These are phyloP conservation scores for Metarhizium anisopliae DNA, from an alignment of 2,329 filamentous ascomycete genomes.

Conservation along the genomic window DNA sequence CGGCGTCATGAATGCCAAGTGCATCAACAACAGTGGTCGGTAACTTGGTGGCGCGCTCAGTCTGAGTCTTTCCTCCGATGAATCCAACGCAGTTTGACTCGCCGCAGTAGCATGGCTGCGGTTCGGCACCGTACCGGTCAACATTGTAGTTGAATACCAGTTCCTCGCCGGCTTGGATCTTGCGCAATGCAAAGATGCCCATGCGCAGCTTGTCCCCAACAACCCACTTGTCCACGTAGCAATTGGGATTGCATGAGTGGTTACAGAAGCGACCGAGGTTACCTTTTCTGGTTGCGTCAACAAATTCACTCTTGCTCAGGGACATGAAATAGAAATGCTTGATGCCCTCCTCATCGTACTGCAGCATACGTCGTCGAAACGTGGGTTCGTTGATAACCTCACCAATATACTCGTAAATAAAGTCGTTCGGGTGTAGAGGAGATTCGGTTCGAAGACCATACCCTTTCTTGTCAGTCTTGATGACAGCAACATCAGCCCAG, in stretches of 20 bases:
- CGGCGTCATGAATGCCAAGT: constrained; percentile 85
- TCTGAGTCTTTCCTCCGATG: constrained; percentile 96
- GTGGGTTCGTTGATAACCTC: constrained; percentile 92
- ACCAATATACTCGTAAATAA: constrained; percentile 97
- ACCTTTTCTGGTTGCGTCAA: constrained; percentile 93
- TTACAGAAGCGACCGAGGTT: constrained; percentile 97
- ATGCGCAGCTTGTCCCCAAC: constrained; percentile 95
- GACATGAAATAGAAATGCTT: constrained; percentile 99
- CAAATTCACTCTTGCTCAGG: constrained; percentile 89
- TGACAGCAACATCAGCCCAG: constrained; percentile 86
- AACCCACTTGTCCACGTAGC: constrained; percentile 99
- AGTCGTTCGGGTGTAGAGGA: constrained; percentile 72
- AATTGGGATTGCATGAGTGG: constrained; percentile 97
- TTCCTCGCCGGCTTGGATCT: constrained; percentile 82
- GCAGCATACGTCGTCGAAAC: constrained; percentile 81
- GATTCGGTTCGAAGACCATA: constrained; percentile 80
- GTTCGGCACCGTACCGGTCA: constrained; percentile 92
- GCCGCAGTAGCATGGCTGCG: constrained; percentile 92
- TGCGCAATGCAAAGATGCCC: constrained; percentile 91
- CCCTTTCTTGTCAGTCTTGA: constrained; percentile 97
- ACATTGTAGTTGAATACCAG: constrained; percentile 99
- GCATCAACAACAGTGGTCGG: constrained; percentile 86
- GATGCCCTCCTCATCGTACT: constrained; percentile 93
- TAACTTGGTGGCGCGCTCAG: constrained; percentile 86
- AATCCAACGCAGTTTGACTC: constrained; percentile 93